These are phyloP conservation scores for Claviceps pusilla DNA, from an alignment of 2,329 filamentous ascomycete species.

Conservation along the genomic window DNA sequence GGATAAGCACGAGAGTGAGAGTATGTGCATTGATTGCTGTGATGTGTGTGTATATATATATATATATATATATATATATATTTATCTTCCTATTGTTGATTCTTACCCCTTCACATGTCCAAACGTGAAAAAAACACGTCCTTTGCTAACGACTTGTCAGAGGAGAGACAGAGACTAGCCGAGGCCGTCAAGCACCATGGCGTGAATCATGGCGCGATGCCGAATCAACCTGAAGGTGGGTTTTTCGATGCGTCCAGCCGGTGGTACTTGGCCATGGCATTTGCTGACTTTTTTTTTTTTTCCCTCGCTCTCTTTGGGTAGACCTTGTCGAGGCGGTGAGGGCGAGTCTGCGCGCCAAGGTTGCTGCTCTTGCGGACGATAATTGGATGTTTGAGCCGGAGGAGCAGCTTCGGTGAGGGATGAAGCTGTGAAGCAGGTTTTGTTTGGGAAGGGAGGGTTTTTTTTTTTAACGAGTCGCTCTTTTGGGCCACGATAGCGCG, in stretches of 20 bases:
- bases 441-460: too few relatives aligned
- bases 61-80: background rate
- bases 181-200: slow-evolving; percentile 49
- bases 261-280: background rate
- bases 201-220: slow-evolving; percentile 36
- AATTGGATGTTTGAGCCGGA: slow-evolving; percentile 84
- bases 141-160: slow-evolving; percentile 17
- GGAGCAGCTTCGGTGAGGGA: slow-evolving; percentile 27
- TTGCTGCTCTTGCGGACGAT: slow-evolving; percentile 61
- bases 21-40: slow-evolving; percentile 18
- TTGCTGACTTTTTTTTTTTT: background rate
- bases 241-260: background rate
- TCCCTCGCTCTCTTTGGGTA: slow-evolving; percentile 13
- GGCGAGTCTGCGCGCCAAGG: slow-evolving; percentile 56
- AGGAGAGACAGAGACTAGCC: slow-evolving; percentile 43
- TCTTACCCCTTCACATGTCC: too few relatives aligned
- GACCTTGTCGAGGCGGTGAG: slow-evolving; percentile 57
- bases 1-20: slow-evolving; percentile 41
- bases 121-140: too few relatives aligned
- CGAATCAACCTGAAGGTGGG: slow-evolving; percentile 49
- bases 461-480: too few relatives aligned
- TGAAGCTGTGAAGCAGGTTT: too few relatives aligned
- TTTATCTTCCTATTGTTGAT: background rate
- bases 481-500: background rate
- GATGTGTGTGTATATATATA: background rate